A percentile compares a stretch with the other conserved stretches of the same genome.
These are phyloP conservation scores for Penicillium sp. DNA, from an alignment of 2,329 filamentous ascomycete species.

Conservation along the genomic window DNA sequence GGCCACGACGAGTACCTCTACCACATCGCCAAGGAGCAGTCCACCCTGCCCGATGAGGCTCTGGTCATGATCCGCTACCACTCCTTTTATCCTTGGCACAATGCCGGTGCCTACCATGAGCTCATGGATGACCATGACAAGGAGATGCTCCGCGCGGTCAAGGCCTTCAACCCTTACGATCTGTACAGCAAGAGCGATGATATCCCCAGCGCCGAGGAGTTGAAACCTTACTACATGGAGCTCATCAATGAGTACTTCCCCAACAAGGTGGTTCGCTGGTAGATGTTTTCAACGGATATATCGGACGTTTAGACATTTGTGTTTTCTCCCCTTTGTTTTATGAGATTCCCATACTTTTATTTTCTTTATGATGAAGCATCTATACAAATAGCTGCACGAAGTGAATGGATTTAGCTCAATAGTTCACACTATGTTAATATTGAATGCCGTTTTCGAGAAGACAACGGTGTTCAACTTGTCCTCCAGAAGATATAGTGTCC, in stretches of 20 bases:
- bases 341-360: constrained; percentile 22
- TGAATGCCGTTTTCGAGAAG: too few species aligned
- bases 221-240: constrained; percentile 76
- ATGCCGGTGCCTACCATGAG: constrained; percentile 71
- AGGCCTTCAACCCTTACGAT: constrained; percentile 88
- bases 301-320: too few species aligned
- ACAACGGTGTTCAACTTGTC: too few species aligned
- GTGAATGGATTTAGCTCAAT: constrained; percentile 5
- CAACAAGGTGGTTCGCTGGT: constrained; percentile 68
- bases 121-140: constrained; percentile 82
- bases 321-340: constrained; percentile 9
- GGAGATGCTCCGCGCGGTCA: constrained; percentile 74
- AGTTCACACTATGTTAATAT: too few species aligned
- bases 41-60: constrained; percentile 71
- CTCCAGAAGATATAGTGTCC: too few species aligned
- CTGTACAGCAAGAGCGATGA: constrained; percentile 88
- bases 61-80: constrained; percentile 93
- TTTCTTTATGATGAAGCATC: constrained; percentile 15
- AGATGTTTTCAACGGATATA: constrained; percentile 27
- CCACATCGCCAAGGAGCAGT: constrained; percentile 80
- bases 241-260: constrained; percentile 74
- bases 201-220: constrained; percentile 68
- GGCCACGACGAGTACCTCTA: constrained; percentile 61
- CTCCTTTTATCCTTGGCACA: constrained; percentile 91
- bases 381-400: constrained; percentile 5